Evolutionary conservation across 106 monocot genomes (phyloP), one percentile per base, ranked within the genome.

Genomic region (Phalaenopsis aphrodite): DNA sequence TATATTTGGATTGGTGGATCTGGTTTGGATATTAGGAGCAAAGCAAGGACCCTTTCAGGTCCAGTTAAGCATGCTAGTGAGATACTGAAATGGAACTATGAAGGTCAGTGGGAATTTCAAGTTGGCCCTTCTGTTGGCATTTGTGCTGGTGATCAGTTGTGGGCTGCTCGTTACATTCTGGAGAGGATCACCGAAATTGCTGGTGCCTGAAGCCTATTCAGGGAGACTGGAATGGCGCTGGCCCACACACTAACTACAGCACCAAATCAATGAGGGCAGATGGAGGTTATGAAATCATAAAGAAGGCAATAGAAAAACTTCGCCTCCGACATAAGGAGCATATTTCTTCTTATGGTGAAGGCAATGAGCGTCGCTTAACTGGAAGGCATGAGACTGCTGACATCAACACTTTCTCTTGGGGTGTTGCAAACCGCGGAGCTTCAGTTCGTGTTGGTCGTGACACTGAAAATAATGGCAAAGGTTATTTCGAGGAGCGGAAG

Each of bases 221-320:
- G 89, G 90, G 93, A 69, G 90, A 93, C 73, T 90, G 93, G 93
- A 93, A 90, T 77, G 93, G 93, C 49, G 90, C 93, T 69, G 90
- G 93, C 24, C 87, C 88, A 72, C 93, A 93, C 75, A 88, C 88
- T 8, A 93, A 90, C 73, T 93, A 90, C 86, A 89, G 92, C 48
- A 89, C 89, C 23, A 84, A 92, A 61, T 87, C 87, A 12, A 92
- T 89, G 92, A 89, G 92, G 64, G 45, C 39, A 37, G 81, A 84
- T n/a, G 92, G 92, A 18, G 92, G 92, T 3, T 82, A 80, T 71
- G 87, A 89, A 16, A 23, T 89, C 57, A 89, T 92, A 39, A 89
- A 87, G 82, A 85, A 86, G 72, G 92, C 89, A 3, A 92, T 92
- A 8, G 86, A 87, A n/a, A 92, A 89, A 82, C 89, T 92, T n/a